A percentile compares a stretch with the other conserved stretches of the same genome.
These are phyloP conservation scores for Arctium minus DNA, from an alignment of 129 eudicot genomes.

Conservation along the genomic window DNA sequence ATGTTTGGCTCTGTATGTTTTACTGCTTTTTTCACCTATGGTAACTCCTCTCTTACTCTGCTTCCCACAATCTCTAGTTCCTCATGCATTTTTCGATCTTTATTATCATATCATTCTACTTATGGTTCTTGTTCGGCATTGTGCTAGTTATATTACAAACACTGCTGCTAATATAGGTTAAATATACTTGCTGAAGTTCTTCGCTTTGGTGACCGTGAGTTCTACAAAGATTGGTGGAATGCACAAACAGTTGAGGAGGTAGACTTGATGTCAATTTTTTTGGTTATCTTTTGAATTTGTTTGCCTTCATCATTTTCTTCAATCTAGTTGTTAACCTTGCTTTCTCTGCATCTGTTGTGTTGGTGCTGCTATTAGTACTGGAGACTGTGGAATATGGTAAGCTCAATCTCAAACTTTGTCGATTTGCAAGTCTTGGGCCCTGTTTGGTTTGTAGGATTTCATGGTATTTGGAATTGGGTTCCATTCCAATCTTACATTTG, in stretches of 20 bases:
- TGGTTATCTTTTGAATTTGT: neutral
- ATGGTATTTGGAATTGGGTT: no score
- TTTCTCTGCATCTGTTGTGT: slow-evolving; percentile 9
- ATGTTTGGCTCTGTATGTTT: slow-evolving; percentile 92
- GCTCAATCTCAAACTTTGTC: slow-evolving; percentile 10
- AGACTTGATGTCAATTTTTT: neutral
- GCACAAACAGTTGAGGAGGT: slow-evolving; percentile 87
- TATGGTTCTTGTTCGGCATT: slow-evolving; percentile 1
- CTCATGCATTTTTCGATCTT: neutral
- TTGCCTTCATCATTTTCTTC: slow-evolving; percentile 14
- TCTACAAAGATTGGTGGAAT: slow-evolving; percentile 94
- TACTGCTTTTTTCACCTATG: slow-evolving; percentile 88
- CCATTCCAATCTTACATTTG: no score
- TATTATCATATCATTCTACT: neutral
- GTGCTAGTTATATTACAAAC: slow-evolving; percentile 24
- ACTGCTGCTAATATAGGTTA: slow-evolving; percentile 49
- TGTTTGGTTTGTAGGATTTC: no score
- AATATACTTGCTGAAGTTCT: slow-evolving; percentile 90
- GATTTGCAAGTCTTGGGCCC: neutral
- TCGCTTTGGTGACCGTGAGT: slow-evolving; percentile 87
- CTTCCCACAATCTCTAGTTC: neutral
- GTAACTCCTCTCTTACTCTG: slow-evolving; percentile 36
- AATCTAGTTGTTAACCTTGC: neutral
- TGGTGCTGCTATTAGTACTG: slow-evolving; percentile 64
- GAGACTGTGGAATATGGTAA: slow-evolving; percentile 95